phyloP scores from a whole-genome alignment of 345 rosid species.

The Isatis tinctoria region DNA sequence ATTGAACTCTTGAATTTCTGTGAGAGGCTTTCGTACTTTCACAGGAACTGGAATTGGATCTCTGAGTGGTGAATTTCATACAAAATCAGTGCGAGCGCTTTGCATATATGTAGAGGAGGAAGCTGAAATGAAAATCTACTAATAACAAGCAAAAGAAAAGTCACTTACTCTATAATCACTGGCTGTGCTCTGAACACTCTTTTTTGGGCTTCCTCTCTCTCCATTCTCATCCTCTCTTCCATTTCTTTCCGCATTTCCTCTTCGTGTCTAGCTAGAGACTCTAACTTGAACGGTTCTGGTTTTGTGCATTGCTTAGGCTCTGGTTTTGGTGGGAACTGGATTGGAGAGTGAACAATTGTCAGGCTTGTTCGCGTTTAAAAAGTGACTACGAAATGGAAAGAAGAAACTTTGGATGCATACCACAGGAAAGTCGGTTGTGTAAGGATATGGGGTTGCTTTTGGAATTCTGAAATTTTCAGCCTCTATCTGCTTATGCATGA shows the following conservation, averaged over 20 bases:
- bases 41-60: neutral
- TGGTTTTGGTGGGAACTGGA: conserved; percentile 72
- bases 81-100: neutral
- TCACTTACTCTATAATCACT: conserved; percentile 56
- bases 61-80: neutral
- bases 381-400: neutral
- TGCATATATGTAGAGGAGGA: neutral
- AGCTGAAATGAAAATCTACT: neutral
- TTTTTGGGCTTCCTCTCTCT: conserved; percentile 54
- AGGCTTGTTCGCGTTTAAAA: neutral
- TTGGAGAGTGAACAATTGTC: neutral
- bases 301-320: conserved; percentile 66
- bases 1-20: neutral
- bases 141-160: neutral
- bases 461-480: neutral
- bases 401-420: neutral
- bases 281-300: conserved; percentile 75
- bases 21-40: neutral
- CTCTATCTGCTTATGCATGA: neutral
- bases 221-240: conserved; percentile 59
- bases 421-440: conserved; percentile 56
- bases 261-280: conserved; percentile 66
- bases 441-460: conserved; percentile 77
- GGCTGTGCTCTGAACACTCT: conserved; percentile 68
- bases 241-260: conserved; percentile 63